phyloP scores from a whole-genome alignment of 2,329 filamentous ascomycete genomes.

The Pseudogymnoascus sp. region DNA sequence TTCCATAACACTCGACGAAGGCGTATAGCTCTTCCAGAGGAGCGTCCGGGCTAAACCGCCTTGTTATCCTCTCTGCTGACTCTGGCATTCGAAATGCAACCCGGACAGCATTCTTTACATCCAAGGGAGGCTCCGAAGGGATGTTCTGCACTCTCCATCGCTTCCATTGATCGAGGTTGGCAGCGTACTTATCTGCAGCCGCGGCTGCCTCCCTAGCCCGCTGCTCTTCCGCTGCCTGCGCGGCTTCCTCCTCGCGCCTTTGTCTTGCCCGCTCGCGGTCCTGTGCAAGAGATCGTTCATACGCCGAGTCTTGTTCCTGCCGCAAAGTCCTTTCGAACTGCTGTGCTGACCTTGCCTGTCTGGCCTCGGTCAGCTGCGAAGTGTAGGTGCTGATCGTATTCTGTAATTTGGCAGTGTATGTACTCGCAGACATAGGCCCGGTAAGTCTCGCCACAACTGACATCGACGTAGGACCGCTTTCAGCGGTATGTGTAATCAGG shows the following conservation, averaged over 20 bases:
- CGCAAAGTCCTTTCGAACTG: conserved; percentile 73
- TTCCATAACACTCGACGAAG: conserved; percentile 78
- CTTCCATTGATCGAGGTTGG: conserved; percentile 59
- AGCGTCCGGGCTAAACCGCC: conserved; percentile 63
- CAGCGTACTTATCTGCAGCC: conserved; percentile 47
- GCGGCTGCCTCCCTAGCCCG: conserved; percentile 53
- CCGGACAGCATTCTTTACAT: conserved; percentile 64
- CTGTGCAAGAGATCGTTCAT: conserved; percentile 81
- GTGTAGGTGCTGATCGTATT: conserved; percentile 67
- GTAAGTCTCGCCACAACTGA: conserved; percentile 74
- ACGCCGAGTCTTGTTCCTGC: conserved; percentile 86
- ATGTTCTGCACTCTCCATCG: conserved; percentile 68
- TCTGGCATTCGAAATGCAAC: conserved; percentile 58
- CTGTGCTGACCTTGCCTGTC: conserved; percentile 72
- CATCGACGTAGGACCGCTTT: conserved; percentile 80
- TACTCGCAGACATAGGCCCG: conserved; percentile 61
- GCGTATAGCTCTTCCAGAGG: conserved; percentile 86
- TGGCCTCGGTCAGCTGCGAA: conserved; percentile 65
- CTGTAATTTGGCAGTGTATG: conserved; percentile 71
- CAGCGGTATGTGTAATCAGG: conserved; percentile 79
- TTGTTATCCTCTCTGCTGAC: conserved; percentile 63
- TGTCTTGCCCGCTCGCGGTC: conserved; percentile 79
- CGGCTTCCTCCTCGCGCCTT: conserved; percentile 66
- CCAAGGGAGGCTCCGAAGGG: conserved; percentile 57
- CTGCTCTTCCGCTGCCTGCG: conserved; percentile 60